Base-by-base conservation (phyloP, 2,329 filamentous ascomycete genomes). In the Daldinia sp. region DNA sequence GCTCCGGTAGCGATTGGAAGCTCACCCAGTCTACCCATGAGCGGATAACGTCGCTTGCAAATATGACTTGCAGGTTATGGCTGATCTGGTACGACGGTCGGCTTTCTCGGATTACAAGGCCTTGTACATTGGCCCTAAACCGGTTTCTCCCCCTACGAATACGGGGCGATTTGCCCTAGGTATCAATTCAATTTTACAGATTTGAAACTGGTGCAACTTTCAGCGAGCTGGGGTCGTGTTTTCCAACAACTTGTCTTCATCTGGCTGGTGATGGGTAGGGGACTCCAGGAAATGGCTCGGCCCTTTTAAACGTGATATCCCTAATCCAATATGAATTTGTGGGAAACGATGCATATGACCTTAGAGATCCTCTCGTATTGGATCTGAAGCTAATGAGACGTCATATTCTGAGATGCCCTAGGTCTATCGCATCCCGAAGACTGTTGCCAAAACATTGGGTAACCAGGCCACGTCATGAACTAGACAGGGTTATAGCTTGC, bases 321-420 rank as follows among this genome's bases (percentile, higher is more conserved):
- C 64, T 87, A 86, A 79, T 91, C 89, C 53, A 97, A 84, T 18
- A 93, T 93, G 73, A 97, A 95, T 73, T 90, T 92, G 82, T 97
- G 93, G 80, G 94, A 95, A 13, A 90, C 88, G 50, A 93, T 93
- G 71, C 88, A 89, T 18, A 86, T 87, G 55, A 83, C 44, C 4
- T 28, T 12, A 1, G 26, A 12, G 35, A 39, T 39, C 15, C 10
- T 39, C 10, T 39, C 35, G 35, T 39, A 12, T 13, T 4, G 12
- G 12, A 39, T 4, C 13, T 39, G 5, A 12, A 39, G 35, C 35
- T 4, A 13, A 39, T 12, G 35, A 39, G 35, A 39, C 35, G 12
- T 39, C 13, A 39, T 12, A 12, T 5, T 39, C 13, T 39, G 10
- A 10, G 35, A 15, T 13, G 13, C 4, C 35, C 35, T 15, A 39